Evolutionary conservation across 2,329 filamentous ascomycete species (phyloP), one percentile per base, ranked within the genome.

Genomic region (Penicillium sp.): DNA sequence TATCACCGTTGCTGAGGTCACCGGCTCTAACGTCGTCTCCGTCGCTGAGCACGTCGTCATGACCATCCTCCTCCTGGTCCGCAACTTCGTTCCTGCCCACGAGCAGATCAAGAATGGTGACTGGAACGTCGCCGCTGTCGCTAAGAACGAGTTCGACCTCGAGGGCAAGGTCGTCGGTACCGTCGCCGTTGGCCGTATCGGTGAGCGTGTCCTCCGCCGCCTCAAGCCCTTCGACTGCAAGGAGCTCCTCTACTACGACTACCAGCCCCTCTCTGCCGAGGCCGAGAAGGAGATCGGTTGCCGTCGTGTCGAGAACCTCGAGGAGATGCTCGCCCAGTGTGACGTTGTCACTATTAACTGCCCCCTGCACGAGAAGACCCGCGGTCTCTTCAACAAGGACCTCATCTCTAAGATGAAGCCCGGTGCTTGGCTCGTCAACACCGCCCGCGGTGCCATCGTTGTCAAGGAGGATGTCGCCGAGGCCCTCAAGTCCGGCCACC

Each of bases 301-400:
- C 81, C 82, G 88, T 65, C 83, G 93, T 55, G 89, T 97, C 53
- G 85, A 91, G 43, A 80, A 71, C 65, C 83, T 98, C 65, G 90
- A 96, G 79, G 91, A 97, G 72, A 85, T 98, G 83, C 75, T 98
- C 56, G 79, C 81, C 35, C 88, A 95, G 79, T 97, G 91, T 72
- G 93, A 97, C 63, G 81, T 97, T 55, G 91, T 98, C 73, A 98
- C 93, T 69, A 97, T 98, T 78, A 98, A 98, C 84, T 96, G 90
- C 81, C 93, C 93, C 47, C 82, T 98, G 57, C 93, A 98, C 79
- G 91, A 97, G 81, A 95, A 94, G 82, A 98, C 93, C 32, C 81
- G 83, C 56, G 91, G 91, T 61, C 75, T 98, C 57, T 97, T 97
- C 81, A 95, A 97, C 85, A 96, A 96, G 85, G 88, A 97, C 43